Base-by-base conservation (phyloP, 768 basidiomycete species). In the Coprinellus micaceus region DNA sequence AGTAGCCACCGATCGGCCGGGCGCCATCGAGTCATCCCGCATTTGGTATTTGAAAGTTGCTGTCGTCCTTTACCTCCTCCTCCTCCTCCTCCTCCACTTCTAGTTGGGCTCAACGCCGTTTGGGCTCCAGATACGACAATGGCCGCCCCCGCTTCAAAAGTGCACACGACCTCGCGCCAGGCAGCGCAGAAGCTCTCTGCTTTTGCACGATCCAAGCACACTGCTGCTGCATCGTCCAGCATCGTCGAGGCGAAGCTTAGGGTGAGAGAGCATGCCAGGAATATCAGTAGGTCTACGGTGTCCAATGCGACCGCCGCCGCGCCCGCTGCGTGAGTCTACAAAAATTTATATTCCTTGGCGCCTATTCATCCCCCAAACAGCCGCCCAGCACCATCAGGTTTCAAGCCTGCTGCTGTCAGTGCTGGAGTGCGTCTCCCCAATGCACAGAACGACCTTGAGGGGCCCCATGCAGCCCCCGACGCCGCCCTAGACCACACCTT, bases 181-280 rank as follows among this genome's bases (percentile, higher is more conserved):
- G 65, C 63, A 64, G 59, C 49, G 37, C 66, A 58, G 61, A 39
- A 53, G 17, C 58, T 74, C 28, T n/a, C n/a, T n/a, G n/a, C n/a
- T n/a, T 76, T 81, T 57, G 66, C 73, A 11, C 74, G 85, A 61
- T 74, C 76, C 49, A 74, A 76, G 58, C 84, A 84, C 0, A 60
- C 73, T 2, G 33, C 56, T 24, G 15, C 56, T 52, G 10, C 37
- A 1, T 19, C 64, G 21, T 53, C 68, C 45, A 82, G 84, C 13
- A 86, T 89, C 67, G 66, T 88, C 55, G 91, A 94, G 43, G 91
- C 91, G 41, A 91, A 89, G 75, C 82, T 83, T 49, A 83, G 90
- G 71, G 87, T 93, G 51, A 76, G 82, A 63, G 89, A 91, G 63
- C 85, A 88, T 73, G 86, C 84, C 9, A 76, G 92, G 63, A 77